Conservation (phyloP, 2,329 filamentous ascomycete species). For the Neophaeococcomyces aloes region DNA sequence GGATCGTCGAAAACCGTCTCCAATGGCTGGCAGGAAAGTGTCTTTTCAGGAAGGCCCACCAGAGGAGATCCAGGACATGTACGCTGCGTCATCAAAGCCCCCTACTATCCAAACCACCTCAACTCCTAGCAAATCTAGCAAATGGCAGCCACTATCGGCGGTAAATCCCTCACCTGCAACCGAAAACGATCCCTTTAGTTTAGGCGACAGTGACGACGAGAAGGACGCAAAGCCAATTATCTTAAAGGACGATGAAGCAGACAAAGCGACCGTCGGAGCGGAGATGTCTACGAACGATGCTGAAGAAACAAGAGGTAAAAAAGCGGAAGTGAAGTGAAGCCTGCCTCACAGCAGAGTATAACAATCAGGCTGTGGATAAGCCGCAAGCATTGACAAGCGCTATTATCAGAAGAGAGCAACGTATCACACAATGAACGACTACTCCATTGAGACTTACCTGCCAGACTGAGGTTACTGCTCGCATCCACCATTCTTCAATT, state of each 20-base stretch:
- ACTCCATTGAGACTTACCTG: too few species aligned
- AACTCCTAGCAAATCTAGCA: slow-evolving; percentile 60
- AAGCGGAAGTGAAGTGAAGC: slow-evolving; percentile 34
- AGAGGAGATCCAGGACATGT: slow-evolving; percentile 68
- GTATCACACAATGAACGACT: too few species aligned
- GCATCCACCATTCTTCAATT: too few species aligned
- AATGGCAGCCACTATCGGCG: slow-evolving; percentile 89
- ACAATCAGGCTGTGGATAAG: background rate
- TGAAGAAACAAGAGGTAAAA: slow-evolving; percentile 48
- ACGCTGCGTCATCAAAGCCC: slow-evolving; percentile 53
- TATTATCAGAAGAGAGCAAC: too few species aligned
- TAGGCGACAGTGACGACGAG: slow-evolving; percentile 93
- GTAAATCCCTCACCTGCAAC: slow-evolving; percentile 75
- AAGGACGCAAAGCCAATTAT: slow-evolving; percentile 63
- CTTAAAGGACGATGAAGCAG: slow-evolving; percentile 40
- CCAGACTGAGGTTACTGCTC: too few species aligned
- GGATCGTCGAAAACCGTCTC: slow-evolving; percentile 33
- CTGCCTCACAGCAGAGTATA: background rate
- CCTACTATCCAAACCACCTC: slow-evolving; percentile 33
- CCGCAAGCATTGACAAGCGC: too few species aligned
- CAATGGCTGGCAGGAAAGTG: slow-evolving; percentile 39
- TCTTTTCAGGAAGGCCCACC: slow-evolving; percentile 54
- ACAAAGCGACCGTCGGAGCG: slow-evolving; percentile 38
- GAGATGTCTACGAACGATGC: slow-evolving; percentile 21
- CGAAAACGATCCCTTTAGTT: slow-evolving; percentile 91